These are phyloP conservation scores for Centella asiatica DNA, from an alignment of 129 eudicot genomes.

Conservation along the genomic window DNA sequence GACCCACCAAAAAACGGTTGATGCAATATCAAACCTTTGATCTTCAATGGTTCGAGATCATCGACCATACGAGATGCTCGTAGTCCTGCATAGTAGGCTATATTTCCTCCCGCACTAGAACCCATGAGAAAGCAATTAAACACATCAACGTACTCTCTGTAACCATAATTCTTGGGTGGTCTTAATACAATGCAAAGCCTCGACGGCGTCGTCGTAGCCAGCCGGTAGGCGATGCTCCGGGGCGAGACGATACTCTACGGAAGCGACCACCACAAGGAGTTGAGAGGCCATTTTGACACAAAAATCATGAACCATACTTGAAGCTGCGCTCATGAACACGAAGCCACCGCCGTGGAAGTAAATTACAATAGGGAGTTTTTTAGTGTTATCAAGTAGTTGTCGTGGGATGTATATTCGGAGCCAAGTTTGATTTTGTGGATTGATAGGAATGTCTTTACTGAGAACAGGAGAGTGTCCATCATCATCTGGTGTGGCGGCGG, in stretches of 20 bases:
- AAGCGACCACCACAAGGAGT: conserved; percentile 29
- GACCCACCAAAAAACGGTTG: conserved; percentile 40
- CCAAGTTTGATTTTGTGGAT: conserved; percentile 22
- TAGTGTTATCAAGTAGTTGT: neutral
- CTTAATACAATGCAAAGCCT: conserved; percentile 35
- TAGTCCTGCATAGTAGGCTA: conserved; percentile 50
- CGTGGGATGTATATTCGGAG: conserved; percentile 24
- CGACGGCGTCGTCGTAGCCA: conserved; percentile 47
- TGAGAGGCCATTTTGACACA: conserved; percentile 25
- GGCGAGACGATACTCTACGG: conserved; percentile 47
- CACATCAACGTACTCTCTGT: conserved; percentile 27
- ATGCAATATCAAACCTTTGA: conserved; percentile 29
- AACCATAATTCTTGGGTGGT: conserved; percentile 33
- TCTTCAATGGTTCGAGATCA: conserved; percentile 28
- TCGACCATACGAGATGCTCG: conserved; percentile 14
- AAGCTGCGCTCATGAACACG: conserved; percentile 24
- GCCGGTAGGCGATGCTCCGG: conserved; percentile 67
- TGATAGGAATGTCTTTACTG: conserved; percentile 21
- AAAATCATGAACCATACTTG: conserved; percentile 16
- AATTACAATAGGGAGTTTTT: conserved; percentile 23
- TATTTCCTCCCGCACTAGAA: conserved; percentile 48
- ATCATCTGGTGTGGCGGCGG: conserved; percentile 13
- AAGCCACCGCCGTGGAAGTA: conserved; percentile 54
- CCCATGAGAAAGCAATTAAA: conserved; percentile 30
- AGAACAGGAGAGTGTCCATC: conserved; percentile 15